A percentile compares a stretch with the other conserved stretches of the same genome.
Conservation (phyloP, 495 filamentous ascomycete species). For the Cenococcum geophilum region DNA sequence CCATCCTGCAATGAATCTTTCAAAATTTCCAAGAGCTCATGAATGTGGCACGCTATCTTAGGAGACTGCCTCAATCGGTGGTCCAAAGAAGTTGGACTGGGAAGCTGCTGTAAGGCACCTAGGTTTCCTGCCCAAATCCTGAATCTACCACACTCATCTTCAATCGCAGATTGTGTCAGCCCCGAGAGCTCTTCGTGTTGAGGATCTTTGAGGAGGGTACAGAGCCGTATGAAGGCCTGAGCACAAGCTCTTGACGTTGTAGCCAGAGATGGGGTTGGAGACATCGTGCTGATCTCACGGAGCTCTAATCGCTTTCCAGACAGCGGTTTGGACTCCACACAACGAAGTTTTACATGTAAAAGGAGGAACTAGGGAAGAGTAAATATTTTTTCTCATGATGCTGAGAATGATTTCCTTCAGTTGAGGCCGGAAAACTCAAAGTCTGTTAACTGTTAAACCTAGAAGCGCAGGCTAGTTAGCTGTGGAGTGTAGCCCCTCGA, state of each 20-base stretch:
- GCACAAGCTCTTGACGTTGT: slow-evolving; percentile 1
- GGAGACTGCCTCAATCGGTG: slow-evolving; percentile 30
- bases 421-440: no score
- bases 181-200: not conserved
- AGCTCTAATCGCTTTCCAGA: not conserved
- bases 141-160: slow-evolving; percentile 15
- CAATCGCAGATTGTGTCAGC: slow-evolving; percentile 4
- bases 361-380: no score
- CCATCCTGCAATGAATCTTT: slow-evolving; percentile 26
- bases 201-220: not conserved
- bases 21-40: slow-evolving; percentile 27
- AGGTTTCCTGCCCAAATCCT: slow-evolving; percentile 25
- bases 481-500: no score
- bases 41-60: slow-evolving; percentile 23
- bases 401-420: no score
- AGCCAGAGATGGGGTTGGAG: not conserved
- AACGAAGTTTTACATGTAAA: no score
- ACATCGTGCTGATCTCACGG: not conserved
- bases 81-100: slow-evolving; percentile 25
- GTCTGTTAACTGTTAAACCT: no score
- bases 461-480: no score
- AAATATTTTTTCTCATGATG: no score
- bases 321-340: no score
- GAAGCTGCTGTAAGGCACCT: slow-evolving; percentile 16
- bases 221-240: slow-evolving; percentile 1